Conservation (phyloP, 441 rosid genomes). For the Theobroma grandiflorum region DNA sequence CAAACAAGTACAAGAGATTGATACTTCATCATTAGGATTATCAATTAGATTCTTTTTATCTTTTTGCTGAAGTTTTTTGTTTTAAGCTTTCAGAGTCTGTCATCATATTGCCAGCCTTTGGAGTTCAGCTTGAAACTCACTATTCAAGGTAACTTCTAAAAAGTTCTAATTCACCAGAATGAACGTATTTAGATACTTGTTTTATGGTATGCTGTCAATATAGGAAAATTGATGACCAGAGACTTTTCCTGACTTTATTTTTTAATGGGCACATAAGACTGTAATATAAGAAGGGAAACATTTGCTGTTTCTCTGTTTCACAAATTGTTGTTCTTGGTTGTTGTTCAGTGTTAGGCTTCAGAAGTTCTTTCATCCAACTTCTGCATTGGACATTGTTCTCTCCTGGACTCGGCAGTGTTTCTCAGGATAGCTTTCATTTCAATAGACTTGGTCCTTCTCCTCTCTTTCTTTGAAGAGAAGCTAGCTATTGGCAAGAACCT, state of each 20-base stretch:
- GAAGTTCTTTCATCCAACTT: background rate
- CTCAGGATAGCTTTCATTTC: background rate
- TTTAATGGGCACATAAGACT: background rate
- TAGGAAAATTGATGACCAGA: background rate
- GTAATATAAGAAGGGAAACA: background rate
- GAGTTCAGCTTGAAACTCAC: constrained; percentile 90
- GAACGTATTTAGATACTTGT: constrained; percentile 13
- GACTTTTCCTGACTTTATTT: constrained; percentile 9
- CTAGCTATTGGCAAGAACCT: background rate
- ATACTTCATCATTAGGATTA: background rate
- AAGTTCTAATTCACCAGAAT: background rate
- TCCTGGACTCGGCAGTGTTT: constrained; percentile 15
- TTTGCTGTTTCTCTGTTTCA: background rate
- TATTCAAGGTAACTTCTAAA: constrained; percentile 60
- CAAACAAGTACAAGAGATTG: background rate
- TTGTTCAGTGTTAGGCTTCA: constrained; percentile 9
- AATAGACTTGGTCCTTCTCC: background rate
- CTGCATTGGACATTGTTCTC: background rate
- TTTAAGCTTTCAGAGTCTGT: constrained; percentile 74
- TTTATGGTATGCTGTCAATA: constrained; percentile 3
- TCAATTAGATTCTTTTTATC: constrained; percentile 6
- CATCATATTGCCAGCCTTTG: constrained; percentile 77
- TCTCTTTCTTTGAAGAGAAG: background rate
- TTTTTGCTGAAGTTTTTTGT: constrained; percentile 27
- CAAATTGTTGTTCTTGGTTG: background rate